Conservation (phyloP, 2,329 filamentous ascomycete genomes). For the Fusarium chuoi region DNA sequence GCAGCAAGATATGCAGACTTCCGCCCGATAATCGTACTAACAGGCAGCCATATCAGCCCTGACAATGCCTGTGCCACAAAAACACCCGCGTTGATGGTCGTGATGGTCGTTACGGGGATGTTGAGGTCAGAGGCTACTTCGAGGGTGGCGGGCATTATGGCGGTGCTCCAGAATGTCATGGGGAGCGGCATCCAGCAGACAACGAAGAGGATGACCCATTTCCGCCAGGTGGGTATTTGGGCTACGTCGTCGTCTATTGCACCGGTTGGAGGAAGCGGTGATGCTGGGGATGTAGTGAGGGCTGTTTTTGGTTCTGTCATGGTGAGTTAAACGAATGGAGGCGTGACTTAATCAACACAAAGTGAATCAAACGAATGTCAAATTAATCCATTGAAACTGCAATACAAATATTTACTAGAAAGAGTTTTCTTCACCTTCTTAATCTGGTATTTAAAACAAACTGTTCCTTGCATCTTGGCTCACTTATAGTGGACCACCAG, state of each 20-base stretch:
- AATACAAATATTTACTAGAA: not conserved
- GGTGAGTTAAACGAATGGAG: not conserved
- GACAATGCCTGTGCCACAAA: constrained; percentile 41
- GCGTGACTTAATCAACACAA: not conserved
- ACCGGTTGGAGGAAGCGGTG: not conserved
- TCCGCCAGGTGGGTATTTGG: constrained; percentile 38
- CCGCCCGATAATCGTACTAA: constrained; percentile 41
- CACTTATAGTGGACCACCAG: not conserved
- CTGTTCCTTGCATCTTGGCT: not conserved
- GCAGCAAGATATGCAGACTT: constrained; percentile 41
- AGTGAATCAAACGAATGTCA: not conserved
- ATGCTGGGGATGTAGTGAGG: not conserved
- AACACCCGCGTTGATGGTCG: constrained; percentile 38
- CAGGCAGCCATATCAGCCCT: constrained; percentile 39
- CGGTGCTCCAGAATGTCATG: constrained; percentile 45
- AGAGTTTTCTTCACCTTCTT: not conserved
- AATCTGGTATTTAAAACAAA: not conserved
- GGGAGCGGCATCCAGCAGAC: constrained; percentile 45
- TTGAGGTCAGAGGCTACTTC: constrained; percentile 33
- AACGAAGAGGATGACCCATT: constrained; percentile 44
- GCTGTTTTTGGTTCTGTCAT: constrained; percentile 30
- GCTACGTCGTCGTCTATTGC: constrained; percentile 38
- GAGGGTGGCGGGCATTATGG: constrained; percentile 39
- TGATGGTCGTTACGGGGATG: constrained; percentile 28
- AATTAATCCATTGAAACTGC: too few relatives aligned